These are phyloP conservation scores for Globisporangium splendens DNA, from an alignment of 352 stramenopile species.

Conservation along the genomic window DNA sequence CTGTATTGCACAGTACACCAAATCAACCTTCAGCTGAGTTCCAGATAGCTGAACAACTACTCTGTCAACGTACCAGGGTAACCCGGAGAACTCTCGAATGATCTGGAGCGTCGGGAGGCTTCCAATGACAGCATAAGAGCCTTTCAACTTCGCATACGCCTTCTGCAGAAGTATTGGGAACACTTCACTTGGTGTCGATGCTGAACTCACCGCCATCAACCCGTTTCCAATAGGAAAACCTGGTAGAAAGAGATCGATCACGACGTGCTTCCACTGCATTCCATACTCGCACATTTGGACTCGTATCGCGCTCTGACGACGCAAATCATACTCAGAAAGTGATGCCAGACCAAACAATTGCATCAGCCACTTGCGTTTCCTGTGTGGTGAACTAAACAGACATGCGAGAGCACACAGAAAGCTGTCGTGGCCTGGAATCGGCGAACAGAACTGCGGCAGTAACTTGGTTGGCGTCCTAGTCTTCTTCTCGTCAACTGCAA, in stretches of 20 bases:
- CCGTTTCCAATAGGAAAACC: conserved; percentile 30
- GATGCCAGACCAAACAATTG: conserved; percentile 15
- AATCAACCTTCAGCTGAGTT: background rate
- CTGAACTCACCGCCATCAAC: conserved; percentile 21
- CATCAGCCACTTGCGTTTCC: conserved; percentile 18
- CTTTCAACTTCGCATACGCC: conserved; percentile 51
- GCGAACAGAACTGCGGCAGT: conserved; percentile 13
- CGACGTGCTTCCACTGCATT: conserved; percentile 26
- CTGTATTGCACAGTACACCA: background rate
- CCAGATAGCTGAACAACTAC: no score
- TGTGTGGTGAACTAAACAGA: conserved; percentile 6
- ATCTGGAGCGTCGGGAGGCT: conserved; percentile 25
- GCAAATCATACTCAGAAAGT: no score
- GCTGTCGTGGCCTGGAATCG: conserved; percentile 27
- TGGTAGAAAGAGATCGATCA: conserved; percentile 48
- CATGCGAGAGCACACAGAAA: conserved; percentile 30
- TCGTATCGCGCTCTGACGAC: conserved; percentile 1
- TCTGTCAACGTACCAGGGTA: conserved; percentile 26
- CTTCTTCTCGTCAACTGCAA: conserved; percentile 5
- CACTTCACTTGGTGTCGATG: conserved; percentile 19
- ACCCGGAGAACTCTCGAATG: conserved; percentile 40
- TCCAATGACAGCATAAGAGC: conserved; percentile 28
- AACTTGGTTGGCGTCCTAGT: background rate
- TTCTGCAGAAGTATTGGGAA: conserved; percentile 50
- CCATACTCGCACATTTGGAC: conserved; percentile 27